Base-by-base conservation (phyloP, 352 stramenopile species). In the Phytophthora hybrid region DNA sequence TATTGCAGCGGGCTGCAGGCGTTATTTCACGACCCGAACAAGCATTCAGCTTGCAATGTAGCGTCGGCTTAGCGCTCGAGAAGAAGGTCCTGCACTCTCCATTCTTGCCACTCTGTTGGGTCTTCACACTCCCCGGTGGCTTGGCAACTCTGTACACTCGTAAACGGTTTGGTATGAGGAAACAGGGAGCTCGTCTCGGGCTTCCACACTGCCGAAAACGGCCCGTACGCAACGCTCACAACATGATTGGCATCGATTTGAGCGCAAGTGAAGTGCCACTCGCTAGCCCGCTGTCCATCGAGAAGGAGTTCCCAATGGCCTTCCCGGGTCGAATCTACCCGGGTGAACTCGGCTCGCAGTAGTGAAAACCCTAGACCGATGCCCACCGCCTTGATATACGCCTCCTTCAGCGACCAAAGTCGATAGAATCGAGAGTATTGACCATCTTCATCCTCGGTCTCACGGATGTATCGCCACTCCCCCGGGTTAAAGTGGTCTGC, bases 351-450 rank as follows among this genome's bases (percentile, higher is more conserved):
- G 14, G 78, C 79, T 47, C 85, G 84, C 49, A 85, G 66, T 23
- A 95, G 58, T 16, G 75, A 59, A 44, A 93, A 92, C 10, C 82
- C 84, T 16, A 94, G 55, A 11, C 88, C 88, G 39, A 92, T 84
- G 11, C 88, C 87, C 16, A 94, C 59, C 5, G 88, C 87, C 47
- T 95, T 94, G 55, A 93, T 91, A 39, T 89, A 94, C 32, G 87
- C 65, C 51, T 95, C 87, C 60, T 94, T 95, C 13, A 95, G 71
- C 13, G 86, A 93, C 88, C 88, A 94, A 18, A 93, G 78, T 10
- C 64, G 73, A 69, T 93, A 93, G 59, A 94, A 93, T 18, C 75
- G 57, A 6, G 59, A n/a, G 54, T 83, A 85, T 34, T 78, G 77
- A 5, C 58, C 64, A 29, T 76, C 69, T 52, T 78, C 69, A 7